Conservation (phyloP, 768 basidiomycete species). For the Suillus variegatus region DNA sequence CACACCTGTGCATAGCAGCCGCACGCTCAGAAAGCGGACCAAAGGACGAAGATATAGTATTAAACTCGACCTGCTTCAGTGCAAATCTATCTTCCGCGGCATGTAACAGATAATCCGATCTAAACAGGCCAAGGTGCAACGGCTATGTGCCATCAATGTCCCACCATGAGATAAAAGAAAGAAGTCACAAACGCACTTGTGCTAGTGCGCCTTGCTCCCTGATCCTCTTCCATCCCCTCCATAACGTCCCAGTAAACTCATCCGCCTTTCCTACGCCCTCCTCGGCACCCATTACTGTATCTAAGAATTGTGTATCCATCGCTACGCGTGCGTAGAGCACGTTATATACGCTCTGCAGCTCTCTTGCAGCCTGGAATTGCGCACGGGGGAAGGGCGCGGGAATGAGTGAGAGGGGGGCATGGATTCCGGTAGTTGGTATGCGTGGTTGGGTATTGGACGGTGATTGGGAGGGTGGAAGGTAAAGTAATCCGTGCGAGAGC, state of each 20-base stretch:
- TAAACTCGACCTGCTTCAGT: constrained; percentile 97
- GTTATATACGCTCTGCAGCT: constrained; percentile 80
- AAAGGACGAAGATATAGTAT: constrained; percentile 93
- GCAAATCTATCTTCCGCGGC: constrained; percentile 37
- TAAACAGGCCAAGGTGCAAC: constrained; percentile 85
- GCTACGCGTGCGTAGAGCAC: constrained; percentile 83
- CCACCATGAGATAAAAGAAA: not conserved
- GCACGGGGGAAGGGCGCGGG: constrained; percentile 83
- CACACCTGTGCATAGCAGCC: constrained; percentile 76
- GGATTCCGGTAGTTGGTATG: constrained; percentile 71
- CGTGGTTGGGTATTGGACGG: constrained; percentile 40
- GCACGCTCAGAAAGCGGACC: constrained; percentile 72
- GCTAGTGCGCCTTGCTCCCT: constrained; percentile 56
- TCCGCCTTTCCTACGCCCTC: constrained; percentile 81
- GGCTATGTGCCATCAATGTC: constrained; percentile 47
- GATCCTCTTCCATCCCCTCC: constrained; percentile 82
- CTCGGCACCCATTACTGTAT: constrained; percentile 79
- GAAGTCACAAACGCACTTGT: constrained; percentile 44
- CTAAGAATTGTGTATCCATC: constrained; percentile 76
- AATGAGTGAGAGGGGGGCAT: constrained; percentile 87
- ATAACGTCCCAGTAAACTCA: constrained; percentile 82
- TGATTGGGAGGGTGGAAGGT: constrained; percentile 57
- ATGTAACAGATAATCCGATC: constrained; percentile 94
- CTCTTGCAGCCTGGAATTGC: constrained; percentile 64
- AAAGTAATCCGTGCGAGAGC: constrained; percentile 81